Evolutionary conservation across 2,329 filamentous ascomycete species (phyloP), one percentile per base, ranked within the genome.

Genomic region (Calcarisporium arbuscula): DNA sequence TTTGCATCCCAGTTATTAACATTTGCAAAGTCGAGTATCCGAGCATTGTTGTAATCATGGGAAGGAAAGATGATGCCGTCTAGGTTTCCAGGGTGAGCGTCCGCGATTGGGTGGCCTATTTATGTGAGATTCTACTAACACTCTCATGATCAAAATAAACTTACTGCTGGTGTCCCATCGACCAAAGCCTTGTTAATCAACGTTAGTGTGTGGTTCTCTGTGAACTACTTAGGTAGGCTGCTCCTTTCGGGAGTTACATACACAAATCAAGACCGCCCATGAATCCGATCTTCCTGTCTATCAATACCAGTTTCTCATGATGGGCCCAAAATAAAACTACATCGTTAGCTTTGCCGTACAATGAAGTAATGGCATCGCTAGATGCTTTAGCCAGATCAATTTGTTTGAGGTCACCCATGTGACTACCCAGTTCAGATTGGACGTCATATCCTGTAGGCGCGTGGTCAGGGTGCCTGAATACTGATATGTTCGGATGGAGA

Each of bases 381-480:
- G 85, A 83, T 28, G 88, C 67, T 47, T 80, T 81, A 14, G 78
- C 72, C 1, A 80, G 57, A 30, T 68, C 55, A 70, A 76, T 50
- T 54, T 70, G 64, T 30, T 63, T 66, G 40, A 74, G 47, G 27
- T 66, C 64, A 15, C 59, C 46, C 41, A 77, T 64, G 25, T 74
- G 76, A 35, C 79, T 74, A 32, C 82, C 74, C 41, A 95, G 76
- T 17, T 89, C 67, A 1, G 77, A 73, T 25, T 76, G 68, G 15
- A 89, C 51, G 20, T 77, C 80, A 43, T 84, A 74, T 30, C 77
- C 75, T 46, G 83, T 85, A 2, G 86, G 85, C 5, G 82, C 59
- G 62, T 95, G 89, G 50, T 95, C 89, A 3, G 90, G 90, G 55
- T 95, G 87, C 15, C 89, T 73, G 58, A 95, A 94, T 9, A 95